Conservation (phyloP, 2,329 filamentous ascomycete genomes). For the Graphilbum fragrans region DNA sequence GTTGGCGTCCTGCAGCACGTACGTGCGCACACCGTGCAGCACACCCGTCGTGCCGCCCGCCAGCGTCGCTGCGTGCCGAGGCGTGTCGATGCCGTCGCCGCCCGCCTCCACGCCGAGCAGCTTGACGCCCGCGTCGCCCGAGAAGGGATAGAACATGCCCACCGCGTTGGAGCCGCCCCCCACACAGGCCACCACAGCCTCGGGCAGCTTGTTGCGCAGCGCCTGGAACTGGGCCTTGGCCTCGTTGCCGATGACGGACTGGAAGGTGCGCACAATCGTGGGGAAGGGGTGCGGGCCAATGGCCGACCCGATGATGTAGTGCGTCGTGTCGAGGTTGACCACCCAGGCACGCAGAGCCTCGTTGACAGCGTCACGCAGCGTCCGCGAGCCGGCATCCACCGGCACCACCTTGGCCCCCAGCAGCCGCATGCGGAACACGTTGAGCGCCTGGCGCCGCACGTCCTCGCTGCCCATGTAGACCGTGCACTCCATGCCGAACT, state of each 20-base stretch:
- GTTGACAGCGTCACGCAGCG: constrained; percentile 81
- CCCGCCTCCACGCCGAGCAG: constrained; percentile 90
- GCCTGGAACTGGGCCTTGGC: constrained; percentile 85
- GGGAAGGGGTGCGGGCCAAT: constrained; percentile 98
- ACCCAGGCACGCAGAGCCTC: constrained; percentile 94
- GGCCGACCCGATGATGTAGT: constrained; percentile 96
- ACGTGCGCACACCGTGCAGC: constrained; percentile 89
- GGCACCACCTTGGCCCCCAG: constrained; percentile 87
- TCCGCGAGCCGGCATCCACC: constrained; percentile 80
- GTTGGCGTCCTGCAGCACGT: constrained; percentile 83
- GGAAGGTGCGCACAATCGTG: constrained; percentile 93
- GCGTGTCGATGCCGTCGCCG: constrained; percentile 81
- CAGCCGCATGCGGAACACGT: constrained; percentile 97
- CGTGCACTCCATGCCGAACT: constrained; percentile 96
- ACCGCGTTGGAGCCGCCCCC: constrained; percentile 90
- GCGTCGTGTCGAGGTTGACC: constrained; percentile 79
- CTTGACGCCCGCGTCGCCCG: constrained; percentile 72
- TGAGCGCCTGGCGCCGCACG: constrained; percentile 87
- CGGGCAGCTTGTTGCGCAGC: constrained; percentile 77
- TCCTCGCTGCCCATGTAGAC: constrained; percentile 99
- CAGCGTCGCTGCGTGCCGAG: constrained; percentile 77
- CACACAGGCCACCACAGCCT: constrained; percentile 93
- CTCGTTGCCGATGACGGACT: constrained; percentile 90
- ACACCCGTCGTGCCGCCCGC: constrained; percentile 82
- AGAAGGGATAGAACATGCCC: constrained; percentile 98